Base-by-base conservation (phyloP, 2,329 filamentous ascomycete species). In the Microsporum ferrugineum region DNA sequence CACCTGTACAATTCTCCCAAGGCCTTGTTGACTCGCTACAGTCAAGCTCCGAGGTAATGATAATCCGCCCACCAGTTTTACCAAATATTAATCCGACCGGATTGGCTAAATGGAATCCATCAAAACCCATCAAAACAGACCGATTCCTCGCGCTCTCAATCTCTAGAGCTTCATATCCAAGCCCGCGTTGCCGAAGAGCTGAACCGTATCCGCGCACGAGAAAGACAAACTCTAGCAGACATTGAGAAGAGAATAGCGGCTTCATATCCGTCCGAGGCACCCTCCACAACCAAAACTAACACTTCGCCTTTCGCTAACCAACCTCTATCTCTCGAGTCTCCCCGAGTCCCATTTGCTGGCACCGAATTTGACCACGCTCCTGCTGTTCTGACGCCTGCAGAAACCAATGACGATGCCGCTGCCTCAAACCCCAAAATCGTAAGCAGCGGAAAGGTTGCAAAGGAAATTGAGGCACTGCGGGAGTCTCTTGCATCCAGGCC, bases 101-200 rank as follows among this genome's bases (percentile, higher is more conserved):
- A 59, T 61, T 17, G 27, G 33, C 51, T 51, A 57, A 33, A 58
- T 33, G 27, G 17, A 23, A 23, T 23, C 38, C 31, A 39, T 47
- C 27, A 12, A 27, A 38, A 60, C 17, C 8, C 3, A 8, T 47
- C 39, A 29, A 31, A n/a, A 62, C 72, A 97, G 92, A 92, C 88
- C 76, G 91, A 97, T 78, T 85, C 86, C 63, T 91, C 90, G 66
- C 91, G 92, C 72, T 82, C 87, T 69, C 89, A 89, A 77, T 80
- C 86, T 71, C 79, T 90, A 74, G 92, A 97, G 78, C 84, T 94
- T 65, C 87, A 92, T 69, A 86, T 96, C 74, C 91, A 96, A 79
- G 79, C 84, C 72, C 91, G 92, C 75, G 89, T 96, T 63, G 84
- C 87, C 69, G 81, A 85, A 69, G 91, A 96, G 77, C 89, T 97